Evolutionary conservation across 177 flowering plant genomes (phyloP), one percentile per base, ranked within the genome.

Genomic region (Vitis hybrid): DNA sequence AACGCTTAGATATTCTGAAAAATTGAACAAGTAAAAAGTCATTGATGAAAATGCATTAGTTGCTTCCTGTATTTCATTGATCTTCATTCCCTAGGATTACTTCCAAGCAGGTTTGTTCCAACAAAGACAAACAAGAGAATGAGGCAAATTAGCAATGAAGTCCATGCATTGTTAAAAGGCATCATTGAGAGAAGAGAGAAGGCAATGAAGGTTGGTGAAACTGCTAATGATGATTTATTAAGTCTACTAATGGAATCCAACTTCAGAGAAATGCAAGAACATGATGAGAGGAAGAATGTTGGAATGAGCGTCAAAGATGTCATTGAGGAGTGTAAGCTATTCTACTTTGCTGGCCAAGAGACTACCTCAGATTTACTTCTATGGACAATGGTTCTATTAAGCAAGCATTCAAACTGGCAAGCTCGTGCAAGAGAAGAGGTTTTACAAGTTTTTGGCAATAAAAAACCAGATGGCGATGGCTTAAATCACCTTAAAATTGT

Each of bases 331-430:
- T 83, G 86, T 50, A 78, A 78, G 70, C 21, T 83, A 4, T 83
- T 80, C 61, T 83, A 83, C 69, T 76, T 80, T 3, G 81, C 83
- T 1, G 85, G 85, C 0, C 79, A 79, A 57, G 85, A 82, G 58
- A 79, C 85, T 8, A 82, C 82, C 3, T 70, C 82, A 0, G 62
- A 35, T 49, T 54, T 72, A 64, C 81, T 82, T 15, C 66, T 65
- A 12, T 82, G 82, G 82, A 75, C 85, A 3, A 64, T 82, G 81
- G 50, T 82, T 11, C 52, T 79, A 27, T 60, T 82, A 59, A 52
- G 67, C 12, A 27, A 13, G n/a, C 49, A 78, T 40, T 76, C 58
- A 9, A 48, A 76, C 12, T 81, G 84, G 84, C 84, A 81, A 72
- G 18, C n/a, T 0, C 69, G 69, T 2, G 84, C 84, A 14, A 74